Conservation (phyloP, 2,329 filamentous ascomycete species). For the Claviceps sp. region DNA sequence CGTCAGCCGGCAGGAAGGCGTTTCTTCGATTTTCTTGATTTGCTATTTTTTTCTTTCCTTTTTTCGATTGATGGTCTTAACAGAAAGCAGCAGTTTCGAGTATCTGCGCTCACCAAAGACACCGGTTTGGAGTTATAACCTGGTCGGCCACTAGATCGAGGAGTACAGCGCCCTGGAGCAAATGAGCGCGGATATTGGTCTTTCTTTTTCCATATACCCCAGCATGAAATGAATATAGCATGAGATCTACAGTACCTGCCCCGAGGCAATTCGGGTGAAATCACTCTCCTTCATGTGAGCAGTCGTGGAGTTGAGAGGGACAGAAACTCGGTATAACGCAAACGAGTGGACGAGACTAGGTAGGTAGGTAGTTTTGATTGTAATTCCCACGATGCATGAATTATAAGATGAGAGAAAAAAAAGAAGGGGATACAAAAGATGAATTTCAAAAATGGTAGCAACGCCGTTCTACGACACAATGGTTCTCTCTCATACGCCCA, state of each 20-base stretch:
- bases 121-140: neutral
- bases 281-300: too few relatives aligned
- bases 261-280: too few relatives aligned
- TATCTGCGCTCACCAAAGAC: neutral
- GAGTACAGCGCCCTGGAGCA: neutral
- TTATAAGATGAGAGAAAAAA: neutral
- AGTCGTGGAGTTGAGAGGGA: too few relatives aligned
- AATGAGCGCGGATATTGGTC: neutral
- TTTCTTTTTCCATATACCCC: conserved; percentile 1
- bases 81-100: too few relatives aligned
- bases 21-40: neutral
- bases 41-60: neutral
- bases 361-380: too few relatives aligned
- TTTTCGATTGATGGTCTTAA: neutral
- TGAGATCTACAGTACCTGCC: neutral
- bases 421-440: neutral
- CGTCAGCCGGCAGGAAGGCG: neutral
- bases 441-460: neutral
- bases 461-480: neutral
- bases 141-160: neutral
- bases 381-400: too few relatives aligned
- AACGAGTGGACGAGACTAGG: too few relatives aligned
- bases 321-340: too few relatives aligned
- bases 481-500: neutral
- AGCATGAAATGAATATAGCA: neutral